phyloP scores from a whole-genome alignment of 495 filamentous ascomycete genomes.

The Neurospora sp. region DNA sequence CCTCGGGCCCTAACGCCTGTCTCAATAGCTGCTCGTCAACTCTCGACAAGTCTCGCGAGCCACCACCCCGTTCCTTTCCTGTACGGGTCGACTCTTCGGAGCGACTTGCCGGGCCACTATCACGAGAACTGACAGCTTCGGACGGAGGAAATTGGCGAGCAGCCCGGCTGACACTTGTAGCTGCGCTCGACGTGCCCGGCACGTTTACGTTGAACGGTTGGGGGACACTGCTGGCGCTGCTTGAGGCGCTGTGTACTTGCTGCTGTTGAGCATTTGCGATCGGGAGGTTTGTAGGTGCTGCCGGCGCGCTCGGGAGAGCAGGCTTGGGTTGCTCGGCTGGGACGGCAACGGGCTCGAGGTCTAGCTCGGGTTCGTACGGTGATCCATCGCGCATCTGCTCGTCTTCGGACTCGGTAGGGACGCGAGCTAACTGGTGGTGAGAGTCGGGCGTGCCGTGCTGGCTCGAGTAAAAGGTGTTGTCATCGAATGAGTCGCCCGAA shows the following conservation, averaged over 20 bases:
- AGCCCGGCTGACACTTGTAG: constrained; percentile 3
- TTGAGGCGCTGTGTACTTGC: constrained; percentile 4
- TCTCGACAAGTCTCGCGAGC: constrained; percentile 23
- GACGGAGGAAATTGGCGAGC: constrained; percentile 5
- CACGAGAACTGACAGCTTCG: constrained; percentile 21
- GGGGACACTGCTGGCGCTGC: not conserved
- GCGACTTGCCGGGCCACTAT: constrained; percentile 28
- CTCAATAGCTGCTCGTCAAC: constrained; percentile 24
- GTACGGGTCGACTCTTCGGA: constrained; percentile 32
- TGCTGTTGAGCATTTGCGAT: constrained; percentile 3
- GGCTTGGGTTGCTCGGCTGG: not conserved
- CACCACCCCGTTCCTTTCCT: constrained; percentile 25
- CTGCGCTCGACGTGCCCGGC: constrained; percentile 9
- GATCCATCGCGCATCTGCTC: constrained; percentile 29
- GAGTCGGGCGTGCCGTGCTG: constrained; percentile 45
- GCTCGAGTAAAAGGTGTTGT: constrained; percentile 94
- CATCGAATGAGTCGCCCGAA: constrained; percentile 72
- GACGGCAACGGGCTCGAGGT: constrained; percentile 9
- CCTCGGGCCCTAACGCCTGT: constrained; percentile 18
- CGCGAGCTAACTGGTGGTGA: constrained; percentile 24
- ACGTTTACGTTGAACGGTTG: constrained; percentile 3
- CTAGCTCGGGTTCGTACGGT: constrained; percentile 23
- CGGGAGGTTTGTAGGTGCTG: constrained; percentile 2
- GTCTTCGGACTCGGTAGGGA: constrained; percentile 34
- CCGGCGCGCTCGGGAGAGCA: constrained; percentile 4